These are phyloP conservation scores for Epicoccum nigrum DNA, from an alignment of 2,329 filamentous ascomycete genomes.

Conservation along the genomic window DNA sequence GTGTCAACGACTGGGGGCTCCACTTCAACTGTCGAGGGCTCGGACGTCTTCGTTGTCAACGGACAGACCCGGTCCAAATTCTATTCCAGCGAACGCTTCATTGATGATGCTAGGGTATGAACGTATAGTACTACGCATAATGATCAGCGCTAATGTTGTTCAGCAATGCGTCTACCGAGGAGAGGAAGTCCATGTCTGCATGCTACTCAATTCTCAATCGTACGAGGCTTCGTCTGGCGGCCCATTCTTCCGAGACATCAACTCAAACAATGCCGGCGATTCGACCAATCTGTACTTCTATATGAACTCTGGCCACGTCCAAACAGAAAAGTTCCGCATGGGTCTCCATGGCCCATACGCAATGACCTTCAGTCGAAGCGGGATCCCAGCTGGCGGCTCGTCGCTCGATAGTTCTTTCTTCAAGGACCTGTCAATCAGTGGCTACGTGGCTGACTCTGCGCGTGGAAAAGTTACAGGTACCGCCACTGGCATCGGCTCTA, in stretches of 20 bases:
- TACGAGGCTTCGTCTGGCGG: slow-evolving; percentile 70
- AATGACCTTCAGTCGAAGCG: slow-evolving; percentile 64
- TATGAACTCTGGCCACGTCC: slow-evolving; percentile 68
- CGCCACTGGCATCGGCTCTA: slow-evolving; percentile 61
- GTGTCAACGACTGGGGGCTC: slow-evolving; percentile 62
- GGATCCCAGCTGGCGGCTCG: slow-evolving; percentile 55
- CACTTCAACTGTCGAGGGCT: slow-evolving; percentile 62
- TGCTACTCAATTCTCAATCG: slow-evolving; percentile 60
- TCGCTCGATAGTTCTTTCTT: slow-evolving; percentile 64
- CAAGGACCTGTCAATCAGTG: slow-evolving; percentile 61
- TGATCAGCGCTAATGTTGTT: slow-evolving; percentile 37
- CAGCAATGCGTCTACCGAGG: slow-evolving; percentile 65
- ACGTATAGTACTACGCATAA: neutral
- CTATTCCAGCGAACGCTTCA: slow-evolving; percentile 72
- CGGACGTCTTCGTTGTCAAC: slow-evolving; percentile 60
- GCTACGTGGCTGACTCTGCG: slow-evolving; percentile 61
- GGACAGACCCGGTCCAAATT: slow-evolving; percentile 72
- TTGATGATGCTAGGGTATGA: slow-evolving; percentile 59
- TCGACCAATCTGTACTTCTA: slow-evolving; percentile 69
- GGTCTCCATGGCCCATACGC: slow-evolving; percentile 71
- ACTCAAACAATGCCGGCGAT: slow-evolving; percentile 66
- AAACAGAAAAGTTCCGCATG: slow-evolving; percentile 65
- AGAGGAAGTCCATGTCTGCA: slow-evolving; percentile 63
- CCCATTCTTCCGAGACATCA: slow-evolving; percentile 68
- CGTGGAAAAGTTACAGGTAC: slow-evolving; percentile 67